Base-by-base conservation (phyloP, 345 rosid species). In the Mangifera indica region DNA sequence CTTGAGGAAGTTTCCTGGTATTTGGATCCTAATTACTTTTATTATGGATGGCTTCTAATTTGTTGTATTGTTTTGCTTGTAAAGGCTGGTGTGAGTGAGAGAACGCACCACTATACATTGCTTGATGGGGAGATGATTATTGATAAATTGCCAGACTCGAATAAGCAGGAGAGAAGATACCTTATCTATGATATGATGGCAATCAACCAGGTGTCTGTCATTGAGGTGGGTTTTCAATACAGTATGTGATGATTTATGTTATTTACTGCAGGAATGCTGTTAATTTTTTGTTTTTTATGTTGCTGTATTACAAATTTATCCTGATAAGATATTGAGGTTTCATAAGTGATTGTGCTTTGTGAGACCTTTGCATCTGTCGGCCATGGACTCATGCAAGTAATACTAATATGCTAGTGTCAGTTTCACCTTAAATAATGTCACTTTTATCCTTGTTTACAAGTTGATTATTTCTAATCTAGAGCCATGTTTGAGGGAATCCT, bases 41-140 rank as follows among this genome's bases (percentile, higher is more conserved):
- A 59, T 22, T 17, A 8, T 25, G 17, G 29, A 46, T 68, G 55
- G 72, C 45, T 66, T 62, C 60, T 45, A 72, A 73, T 73, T 52
- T 72, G 72, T 74, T 34, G 34, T 75, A 54, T 58, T 24, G 18
- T 72, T 76, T 72, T 76, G 77, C 3, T 76, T 80, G 63, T 45
- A 78, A 53, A 92, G 98, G 93, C 83, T 37, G 42, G 42, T 84
- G 21, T 85, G 78, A 84, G 86, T 58, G 97, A 91, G 63, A 87
- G 74, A 84, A 88, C 87, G 26, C 99, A 95, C 82, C 93, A 89
- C 85, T 91, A 26, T 70, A 92, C 94, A 5, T 79, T 95, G 82
- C 97, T 95, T 72, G 99, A 95, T 79, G 99, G 99, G 71, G 99
- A 95, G 84, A 95, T 95, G 99, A 74, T 95, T 66, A 95, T 95